phyloP scores from a whole-genome alignment of 306 rosid species.

The Lagenaria siceraria region DNA sequence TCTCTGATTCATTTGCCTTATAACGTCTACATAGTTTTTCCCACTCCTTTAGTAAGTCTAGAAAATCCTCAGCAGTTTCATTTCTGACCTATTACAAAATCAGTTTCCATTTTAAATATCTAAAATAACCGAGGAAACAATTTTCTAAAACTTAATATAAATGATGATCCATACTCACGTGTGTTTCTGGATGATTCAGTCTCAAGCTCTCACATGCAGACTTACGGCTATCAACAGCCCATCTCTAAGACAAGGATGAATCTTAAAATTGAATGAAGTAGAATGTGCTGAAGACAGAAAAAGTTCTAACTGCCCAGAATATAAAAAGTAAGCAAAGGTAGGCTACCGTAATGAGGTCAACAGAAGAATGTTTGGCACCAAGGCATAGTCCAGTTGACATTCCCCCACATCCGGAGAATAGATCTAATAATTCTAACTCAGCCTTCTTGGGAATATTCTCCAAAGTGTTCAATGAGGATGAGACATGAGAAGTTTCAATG shows the following conservation, averaged over 20 bases:
- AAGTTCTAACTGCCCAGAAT: slow-evolving; percentile 5
- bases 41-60: slow-evolving; percentile 73
- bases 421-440: slow-evolving; percentile 54
- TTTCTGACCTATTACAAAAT: slow-evolving; percentile 58
- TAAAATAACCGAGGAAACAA: neutral
- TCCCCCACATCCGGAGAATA: slow-evolving; percentile 92
- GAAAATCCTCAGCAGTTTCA: slow-evolving; percentile 75
- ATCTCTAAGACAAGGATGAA: slow-evolving; percentile 37
- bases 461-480: slow-evolving; percentile 16
- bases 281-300: slow-evolving; percentile 6
- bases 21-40: slow-evolving; percentile 61
- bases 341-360: slow-evolving; percentile 65
- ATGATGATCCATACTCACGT: slow-evolving; percentile 35
- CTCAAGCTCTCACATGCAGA: slow-evolving; percentile 70
- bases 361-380: slow-evolving; percentile 68
- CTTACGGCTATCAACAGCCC: slow-evolving; percentile 70
- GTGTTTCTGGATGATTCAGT: slow-evolving; percentile 69
- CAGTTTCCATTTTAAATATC: slow-evolving; percentile 1
- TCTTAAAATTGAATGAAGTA: slow-evolving; percentile 13
- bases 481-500: slow-evolving; percentile 15
- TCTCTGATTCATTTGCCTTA: slow-evolving; percentile 19
- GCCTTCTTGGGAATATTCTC: slow-evolving; percentile 20
- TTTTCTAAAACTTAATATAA: neutral
- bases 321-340: neutral
- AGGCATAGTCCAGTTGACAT: slow-evolving; percentile 94